Evolutionary conservation across 2,329 filamentous ascomycete genomes (phyloP).

Genomic region (Cladosporium sp.): DNA sequence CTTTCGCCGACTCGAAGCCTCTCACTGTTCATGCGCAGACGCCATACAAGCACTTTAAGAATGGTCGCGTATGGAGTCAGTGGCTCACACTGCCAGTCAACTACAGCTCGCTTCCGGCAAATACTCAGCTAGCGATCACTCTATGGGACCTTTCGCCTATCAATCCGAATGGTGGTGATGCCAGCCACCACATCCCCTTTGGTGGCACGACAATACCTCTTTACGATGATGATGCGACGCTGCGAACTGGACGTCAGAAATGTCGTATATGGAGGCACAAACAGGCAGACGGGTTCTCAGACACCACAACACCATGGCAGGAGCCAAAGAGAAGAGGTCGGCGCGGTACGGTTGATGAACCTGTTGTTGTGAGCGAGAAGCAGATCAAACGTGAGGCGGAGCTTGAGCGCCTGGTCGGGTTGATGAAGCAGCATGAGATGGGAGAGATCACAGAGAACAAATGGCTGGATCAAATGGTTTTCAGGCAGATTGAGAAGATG

Average conservation of each 20-base stretch:
- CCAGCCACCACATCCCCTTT: slow-evolving; percentile 81
- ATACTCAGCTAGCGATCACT: slow-evolving; percentile 84
- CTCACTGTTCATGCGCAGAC: slow-evolving; percentile 90
- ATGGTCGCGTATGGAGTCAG: slow-evolving; percentile 77
- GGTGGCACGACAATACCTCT: slow-evolving; percentile 87
- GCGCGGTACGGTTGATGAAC: slow-evolving; percentile 52
- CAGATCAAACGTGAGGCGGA: slow-evolving; percentile 54
- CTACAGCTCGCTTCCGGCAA: slow-evolving; percentile 75
- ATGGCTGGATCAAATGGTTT: slow-evolving; percentile 94
- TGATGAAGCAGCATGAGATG: slow-evolving; percentile 98
- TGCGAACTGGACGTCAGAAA: slow-evolving; percentile 89
- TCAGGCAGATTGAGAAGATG: slow-evolving; percentile 77
- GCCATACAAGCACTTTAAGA: slow-evolving; percentile 84
- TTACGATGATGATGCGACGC: slow-evolving; percentile 88
- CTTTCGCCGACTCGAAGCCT: slow-evolving; percentile 95
- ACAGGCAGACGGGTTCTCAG: slow-evolving; percentile 78
- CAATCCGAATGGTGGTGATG: slow-evolving; percentile 63
- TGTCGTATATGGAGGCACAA: slow-evolving; percentile 79
- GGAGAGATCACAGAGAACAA: slow-evolving; percentile 88
- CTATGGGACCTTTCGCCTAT: slow-evolving; percentile 89
- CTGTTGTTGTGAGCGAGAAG: slow-evolving; percentile 48
- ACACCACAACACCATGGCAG: slow-evolving; percentile 70
- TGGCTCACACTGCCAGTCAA: slow-evolving; percentile 86
- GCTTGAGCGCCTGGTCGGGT: slow-evolving; percentile 77
- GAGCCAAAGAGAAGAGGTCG: slow-evolving; percentile 53